Evolutionary conservation across 2,329 filamentous ascomycete genomes (phyloP).

Genomic region (Penicillium sp.): DNA sequence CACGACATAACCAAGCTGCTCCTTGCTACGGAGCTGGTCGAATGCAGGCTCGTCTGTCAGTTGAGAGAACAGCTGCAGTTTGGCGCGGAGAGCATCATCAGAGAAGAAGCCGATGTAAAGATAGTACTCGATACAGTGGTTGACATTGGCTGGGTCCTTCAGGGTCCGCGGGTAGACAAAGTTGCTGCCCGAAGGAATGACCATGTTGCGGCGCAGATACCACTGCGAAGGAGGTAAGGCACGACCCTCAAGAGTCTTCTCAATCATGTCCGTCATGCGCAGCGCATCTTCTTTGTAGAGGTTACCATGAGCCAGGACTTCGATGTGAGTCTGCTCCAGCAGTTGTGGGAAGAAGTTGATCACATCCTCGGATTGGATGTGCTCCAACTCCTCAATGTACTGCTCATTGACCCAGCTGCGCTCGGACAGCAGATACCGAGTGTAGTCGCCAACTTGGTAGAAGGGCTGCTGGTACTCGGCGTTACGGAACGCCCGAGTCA

Average conservation of each 20-base stretch:
- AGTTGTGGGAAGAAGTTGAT: constrained; percentile 79
- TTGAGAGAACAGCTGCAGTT: constrained; percentile 81
- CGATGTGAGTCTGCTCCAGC: constrained; percentile 82
- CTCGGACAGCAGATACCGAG: constrained; percentile 78
- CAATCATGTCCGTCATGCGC: constrained; percentile 80
- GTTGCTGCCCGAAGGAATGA: constrained; percentile 80
- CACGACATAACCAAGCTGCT: constrained; percentile 96
- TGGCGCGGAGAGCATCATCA: constrained; percentile 74
- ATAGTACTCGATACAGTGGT: constrained; percentile 82
- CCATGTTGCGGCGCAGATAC: constrained; percentile 76
- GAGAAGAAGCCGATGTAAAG: constrained; percentile 72
- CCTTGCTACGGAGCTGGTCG: constrained; percentile 92
- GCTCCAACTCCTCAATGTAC: constrained; percentile 74
- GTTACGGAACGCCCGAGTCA: constrained; percentile 79
- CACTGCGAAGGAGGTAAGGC: constrained; percentile 78
- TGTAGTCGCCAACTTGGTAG: constrained; percentile 83
- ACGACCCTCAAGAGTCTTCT: constrained; percentile 76
- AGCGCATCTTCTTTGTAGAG: constrained; percentile 92
- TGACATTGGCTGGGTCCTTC: constrained; percentile 86
- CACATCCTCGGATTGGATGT: constrained; percentile 75
- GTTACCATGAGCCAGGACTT: constrained; percentile 89
- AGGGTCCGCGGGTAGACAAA: constrained; percentile 81
- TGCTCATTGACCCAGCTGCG: constrained; percentile 81
- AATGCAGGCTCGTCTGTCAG: constrained; percentile 93
- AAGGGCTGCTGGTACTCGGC: constrained; percentile 89